Percentiles rank a stretch among this genome's conserved stretches.
Conservation (phyloP, 371 early-diverging fungal species). For the Apophysomyces trapeziformis region DNA sequence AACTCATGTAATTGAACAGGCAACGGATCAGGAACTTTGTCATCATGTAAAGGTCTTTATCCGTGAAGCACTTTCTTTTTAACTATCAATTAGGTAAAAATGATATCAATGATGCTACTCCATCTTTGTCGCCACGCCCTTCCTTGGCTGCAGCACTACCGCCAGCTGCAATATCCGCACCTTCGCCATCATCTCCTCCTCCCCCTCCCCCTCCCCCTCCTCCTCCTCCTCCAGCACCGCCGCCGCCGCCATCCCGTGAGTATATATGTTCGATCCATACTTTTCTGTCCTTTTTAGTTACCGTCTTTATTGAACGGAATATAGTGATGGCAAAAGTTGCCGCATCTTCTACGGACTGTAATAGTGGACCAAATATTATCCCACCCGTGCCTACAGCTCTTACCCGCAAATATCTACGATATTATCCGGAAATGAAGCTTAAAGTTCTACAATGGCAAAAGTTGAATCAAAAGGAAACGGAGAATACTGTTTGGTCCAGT, state of each 20-base stretch:
- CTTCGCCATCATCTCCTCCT: slow-evolving; percentile 10
- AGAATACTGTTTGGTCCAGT: not conserved
- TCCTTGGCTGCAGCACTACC: not conserved
- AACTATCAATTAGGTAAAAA: not conserved
- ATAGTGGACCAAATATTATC: not conserved
- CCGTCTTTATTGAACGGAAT: not conserved
- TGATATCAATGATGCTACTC: not conserved
- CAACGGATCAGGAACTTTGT: too few relatives aligned
- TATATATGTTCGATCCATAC: too few relatives aligned
- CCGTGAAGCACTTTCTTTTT: too few relatives aligned
- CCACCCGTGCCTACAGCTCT: not conserved
- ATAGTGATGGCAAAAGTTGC: not conserved
- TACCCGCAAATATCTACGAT: not conserved
- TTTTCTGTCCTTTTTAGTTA: not conserved
- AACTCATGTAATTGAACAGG: too few relatives aligned
- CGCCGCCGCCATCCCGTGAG: not conserved
- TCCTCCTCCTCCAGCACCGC: not conserved
- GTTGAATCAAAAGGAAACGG: not conserved
- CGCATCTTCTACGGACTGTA: not conserved
- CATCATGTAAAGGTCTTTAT: too few relatives aligned
- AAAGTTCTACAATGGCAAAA: not conserved
- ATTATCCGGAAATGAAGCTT: not conserved
- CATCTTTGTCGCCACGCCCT: not conserved
- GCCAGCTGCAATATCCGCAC: not conserved
- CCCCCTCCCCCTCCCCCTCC: slow-evolving; percentile 19